Percentiles rank a stretch among this genome's conserved stretches.
These are phyloP conservation scores for Pleurotus tuber-regium DNA, from an alignment of 768 basidiomycete genomes.

Conservation along the genomic window DNA sequence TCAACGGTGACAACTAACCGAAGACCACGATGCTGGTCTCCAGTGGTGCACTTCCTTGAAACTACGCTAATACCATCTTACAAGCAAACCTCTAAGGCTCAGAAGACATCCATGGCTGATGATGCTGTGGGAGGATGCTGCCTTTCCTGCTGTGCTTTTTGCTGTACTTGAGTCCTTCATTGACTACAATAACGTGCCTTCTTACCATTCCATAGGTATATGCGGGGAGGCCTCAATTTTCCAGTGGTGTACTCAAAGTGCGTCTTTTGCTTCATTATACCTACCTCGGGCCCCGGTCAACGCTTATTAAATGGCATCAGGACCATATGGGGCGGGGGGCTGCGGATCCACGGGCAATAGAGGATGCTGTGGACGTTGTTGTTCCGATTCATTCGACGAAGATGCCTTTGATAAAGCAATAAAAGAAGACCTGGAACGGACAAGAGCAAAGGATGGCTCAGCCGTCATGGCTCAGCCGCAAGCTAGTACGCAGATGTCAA, in stretches of 20 bases:
- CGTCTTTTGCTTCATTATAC: background rate
- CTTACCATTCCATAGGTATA: conserved; percentile 1
- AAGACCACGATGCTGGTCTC: too few relatives aligned
- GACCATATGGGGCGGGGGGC: conserved; percentile 31
- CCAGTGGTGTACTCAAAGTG: conserved; percentile 11
- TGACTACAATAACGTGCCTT: background rate
- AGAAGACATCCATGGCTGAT: conserved; percentile 14
- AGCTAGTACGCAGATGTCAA: background rate
- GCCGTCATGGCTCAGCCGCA: background rate
- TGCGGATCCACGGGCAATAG: conserved; percentile 21
- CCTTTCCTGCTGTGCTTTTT: conserved; percentile 25
- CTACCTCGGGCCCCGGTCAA: background rate
- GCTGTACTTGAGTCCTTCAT: conserved; percentile 18
- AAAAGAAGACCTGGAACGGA: conserved; percentile 25
- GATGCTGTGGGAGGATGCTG: conserved; percentile 12
- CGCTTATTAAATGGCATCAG: conserved; percentile 16
- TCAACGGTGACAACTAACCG: too few relatives aligned
- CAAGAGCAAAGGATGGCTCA: conserved; percentile 2
- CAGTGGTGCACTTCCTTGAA: too few relatives aligned
- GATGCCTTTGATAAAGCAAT: conserved; percentile 41
- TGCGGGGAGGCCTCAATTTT: background rate
- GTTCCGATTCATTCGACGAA: conserved; percentile 39
- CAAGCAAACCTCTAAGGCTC: too few relatives aligned
- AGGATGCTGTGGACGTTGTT: conserved; percentile 49
- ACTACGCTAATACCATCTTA: too few relatives aligned